Conservation (phyloP, 331 rosid species). For the Quercus lobata region DNA sequence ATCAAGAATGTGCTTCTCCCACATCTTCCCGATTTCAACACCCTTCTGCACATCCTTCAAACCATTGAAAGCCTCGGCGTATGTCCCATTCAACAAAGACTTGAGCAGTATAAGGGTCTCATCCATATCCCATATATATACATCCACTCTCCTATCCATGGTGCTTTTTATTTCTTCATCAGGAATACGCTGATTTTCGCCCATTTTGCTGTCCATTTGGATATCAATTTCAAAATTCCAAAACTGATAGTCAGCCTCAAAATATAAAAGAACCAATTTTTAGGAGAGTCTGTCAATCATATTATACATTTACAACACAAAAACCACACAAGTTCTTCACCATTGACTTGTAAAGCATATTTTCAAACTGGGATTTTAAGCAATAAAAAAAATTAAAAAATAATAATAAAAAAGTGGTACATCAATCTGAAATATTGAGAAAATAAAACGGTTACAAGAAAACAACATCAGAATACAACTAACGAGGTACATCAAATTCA, state of each 20-base stretch:
- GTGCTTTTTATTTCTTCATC: slow-evolving; percentile 21
- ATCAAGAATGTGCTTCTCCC: slow-evolving; percentile 86
- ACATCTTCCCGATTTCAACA: slow-evolving; percentile 67
- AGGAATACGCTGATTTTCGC: slow-evolving; percentile 23
- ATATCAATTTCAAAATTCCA: neutral
- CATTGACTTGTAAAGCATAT: neutral
- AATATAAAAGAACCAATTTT: slow-evolving; percentile 17
- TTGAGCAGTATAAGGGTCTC: slow-evolving; percentile 88
- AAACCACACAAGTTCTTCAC: neutral
- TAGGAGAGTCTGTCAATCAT: slow-evolving; percentile 18
- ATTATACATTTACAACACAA: slow-evolving; percentile 1
- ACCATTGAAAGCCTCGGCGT: slow-evolving; percentile 68
- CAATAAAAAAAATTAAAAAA: neutral
- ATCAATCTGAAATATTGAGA: neutral
- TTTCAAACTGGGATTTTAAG: neutral
- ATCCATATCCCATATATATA: slow-evolving; percentile 91
- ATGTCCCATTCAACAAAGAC: slow-evolving; percentile 75
- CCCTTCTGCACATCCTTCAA: slow-evolving; percentile 72
- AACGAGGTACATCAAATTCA: neutral
- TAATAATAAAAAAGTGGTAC: neutral
- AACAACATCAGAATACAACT: neutral
- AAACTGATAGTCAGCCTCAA: neutral
- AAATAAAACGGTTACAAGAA: neutral
- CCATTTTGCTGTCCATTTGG: slow-evolving; percentile 30
- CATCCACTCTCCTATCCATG: slow-evolving; percentile 44